These are phyloP conservation scores for Zoysia pacifica DNA, from an alignment of 176 grass and related monocot genomes.

Conservation along the genomic window DNA sequence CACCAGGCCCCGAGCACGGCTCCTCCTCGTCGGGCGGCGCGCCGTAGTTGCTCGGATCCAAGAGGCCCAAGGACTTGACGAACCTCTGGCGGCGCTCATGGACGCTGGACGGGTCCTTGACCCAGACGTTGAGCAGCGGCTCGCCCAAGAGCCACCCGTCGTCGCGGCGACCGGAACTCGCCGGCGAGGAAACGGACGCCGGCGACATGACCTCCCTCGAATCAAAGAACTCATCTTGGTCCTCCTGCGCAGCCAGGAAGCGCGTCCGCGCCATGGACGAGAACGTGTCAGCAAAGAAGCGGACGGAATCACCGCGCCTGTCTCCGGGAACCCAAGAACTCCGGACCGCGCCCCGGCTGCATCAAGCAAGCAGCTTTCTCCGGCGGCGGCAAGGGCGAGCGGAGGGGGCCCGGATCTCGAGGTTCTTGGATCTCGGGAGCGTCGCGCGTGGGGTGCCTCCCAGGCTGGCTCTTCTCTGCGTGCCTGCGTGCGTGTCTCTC, in stretches of 20 bases:
- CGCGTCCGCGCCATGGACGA: conserved; percentile 36
- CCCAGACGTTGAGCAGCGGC: conserved; percentile 59
- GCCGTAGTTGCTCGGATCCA: conserved; percentile 18
- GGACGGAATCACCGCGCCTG: conserved; percentile 13
- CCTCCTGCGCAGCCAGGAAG: conserved; percentile 28
- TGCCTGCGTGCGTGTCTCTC: conserved; percentile 1
- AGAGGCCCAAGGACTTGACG: conserved; percentile 55
- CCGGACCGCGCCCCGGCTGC: not conserved
- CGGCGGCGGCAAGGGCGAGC: not conserved
- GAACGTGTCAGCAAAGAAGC: not conserved
- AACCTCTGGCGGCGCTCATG: conserved; percentile 60
- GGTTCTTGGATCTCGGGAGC: conserved; percentile 34
- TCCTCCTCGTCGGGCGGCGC: not conserved
- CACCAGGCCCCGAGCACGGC: conserved; percentile 26
- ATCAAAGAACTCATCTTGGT: conserved; percentile 78
- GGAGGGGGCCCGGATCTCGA: conserved; percentile 36
- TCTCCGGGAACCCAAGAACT: not conserved
- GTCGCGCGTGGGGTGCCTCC: conserved; percentile 23
- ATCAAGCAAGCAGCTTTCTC: conserved; percentile 16
- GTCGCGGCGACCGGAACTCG: conserved; percentile 36
- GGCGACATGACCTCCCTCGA: conserved; percentile 71
- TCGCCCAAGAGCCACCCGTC: conserved; percentile 27
- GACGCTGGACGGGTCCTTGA: conserved; percentile 50
- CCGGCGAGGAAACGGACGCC: conserved; percentile 48
- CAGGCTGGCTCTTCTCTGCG: not conserved